A percentile compares a stretch with the other conserved stretches of the same genome.
These are phyloP conservation scores for Casuarina equisetifolia DNA, from an alignment of 306 rosid genomes.

Conservation along the genomic window DNA sequence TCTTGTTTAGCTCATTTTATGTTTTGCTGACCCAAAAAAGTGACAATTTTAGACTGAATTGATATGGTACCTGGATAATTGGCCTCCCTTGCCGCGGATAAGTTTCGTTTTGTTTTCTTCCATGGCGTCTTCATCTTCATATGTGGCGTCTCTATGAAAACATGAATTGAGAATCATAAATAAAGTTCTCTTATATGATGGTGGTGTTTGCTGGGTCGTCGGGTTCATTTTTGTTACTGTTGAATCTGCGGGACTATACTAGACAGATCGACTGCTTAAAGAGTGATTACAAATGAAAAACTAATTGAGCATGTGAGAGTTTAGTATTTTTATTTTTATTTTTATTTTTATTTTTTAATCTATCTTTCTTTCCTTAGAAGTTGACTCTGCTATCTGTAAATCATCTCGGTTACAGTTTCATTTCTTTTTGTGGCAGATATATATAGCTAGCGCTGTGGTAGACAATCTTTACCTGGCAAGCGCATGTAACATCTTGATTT, in stretches of 20 bases:
- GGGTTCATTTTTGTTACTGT: not conserved
- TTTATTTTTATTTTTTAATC: no score
- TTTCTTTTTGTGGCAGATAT: slow-evolving; percentile 53
- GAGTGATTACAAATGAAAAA: not conserved
- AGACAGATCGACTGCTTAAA: not conserved
- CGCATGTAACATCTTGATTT: slow-evolving; percentile 24
- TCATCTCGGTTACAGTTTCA: not conserved
- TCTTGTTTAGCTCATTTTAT: not conserved
- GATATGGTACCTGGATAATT: not conserved
- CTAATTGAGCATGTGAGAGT: slow-evolving; percentile 10
- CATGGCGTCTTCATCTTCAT: slow-evolving; percentile 4
- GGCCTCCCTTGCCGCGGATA: slow-evolving; percentile 5
- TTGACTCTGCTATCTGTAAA: not conserved
- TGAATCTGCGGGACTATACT: not conserved
- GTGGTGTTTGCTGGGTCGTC: not conserved
- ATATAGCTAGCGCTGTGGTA: slow-evolving; percentile 58
- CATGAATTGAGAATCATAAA: not conserved
- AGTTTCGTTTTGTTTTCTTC: not conserved
- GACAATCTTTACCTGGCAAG: slow-evolving; percentile 28
- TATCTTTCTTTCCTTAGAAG: not conserved
- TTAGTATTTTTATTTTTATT: no score
- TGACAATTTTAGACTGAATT: not conserved
- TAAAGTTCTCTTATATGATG: not conserved
- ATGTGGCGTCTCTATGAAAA: not conserved
- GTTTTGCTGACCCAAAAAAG: not conserved